Percentiles rank a stretch among this genome's conserved stretches.
Evolutionary conservation across 192 early-diverging fungal species (phyloP).

Genomic region (Oehlia diaphana): DNA sequence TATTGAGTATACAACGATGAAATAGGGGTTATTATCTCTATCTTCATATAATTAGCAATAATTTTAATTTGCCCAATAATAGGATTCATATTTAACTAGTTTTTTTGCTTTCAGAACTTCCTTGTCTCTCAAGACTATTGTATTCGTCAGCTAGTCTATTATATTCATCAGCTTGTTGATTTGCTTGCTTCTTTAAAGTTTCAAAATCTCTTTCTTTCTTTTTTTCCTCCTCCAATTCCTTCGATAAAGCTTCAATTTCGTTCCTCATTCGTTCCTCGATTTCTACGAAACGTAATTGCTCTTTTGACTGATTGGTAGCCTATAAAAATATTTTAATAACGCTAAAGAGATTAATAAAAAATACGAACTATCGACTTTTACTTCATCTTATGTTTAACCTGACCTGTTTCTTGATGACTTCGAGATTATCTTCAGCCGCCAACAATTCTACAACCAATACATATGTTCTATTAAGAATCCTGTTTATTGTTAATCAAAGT

Average conservation of each 20-base stretch:
- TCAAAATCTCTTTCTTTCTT: conserved; percentile 38
- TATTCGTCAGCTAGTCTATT: conserved; percentile 41
- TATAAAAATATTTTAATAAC: conserved; percentile 4
- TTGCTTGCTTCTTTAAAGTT: conserved; percentile 47
- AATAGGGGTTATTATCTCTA: too few relatives aligned
- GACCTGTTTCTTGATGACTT: conserved; percentile 43
- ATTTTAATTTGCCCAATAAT: not conserved
- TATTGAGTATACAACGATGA: not conserved
- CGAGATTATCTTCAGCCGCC: conserved; percentile 52
- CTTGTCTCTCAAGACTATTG: conserved; percentile 36
- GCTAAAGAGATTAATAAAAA: too few relatives aligned
- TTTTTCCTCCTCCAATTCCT: conserved; percentile 26
- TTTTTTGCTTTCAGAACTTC: conserved; percentile 36
- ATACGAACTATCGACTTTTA: not conserved
- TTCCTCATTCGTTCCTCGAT: conserved; percentile 38
- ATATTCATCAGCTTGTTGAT: conserved; percentile 45
- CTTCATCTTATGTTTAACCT: not conserved
- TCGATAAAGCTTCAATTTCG: conserved; percentile 35
- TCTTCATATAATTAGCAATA: not conserved
- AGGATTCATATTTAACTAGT: not conserved
- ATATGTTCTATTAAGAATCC: conserved; percentile 59
- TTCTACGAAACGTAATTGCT: conserved; percentile 36
- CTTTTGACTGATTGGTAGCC: conserved; percentile 41
- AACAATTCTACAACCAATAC: conserved; percentile 50
- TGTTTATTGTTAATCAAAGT: not conserved